Evolutionary conservation across 164 flowering plant species (phyloP), one percentile per base, ranked within the genome.

Genomic region (Santalum album): DNA sequence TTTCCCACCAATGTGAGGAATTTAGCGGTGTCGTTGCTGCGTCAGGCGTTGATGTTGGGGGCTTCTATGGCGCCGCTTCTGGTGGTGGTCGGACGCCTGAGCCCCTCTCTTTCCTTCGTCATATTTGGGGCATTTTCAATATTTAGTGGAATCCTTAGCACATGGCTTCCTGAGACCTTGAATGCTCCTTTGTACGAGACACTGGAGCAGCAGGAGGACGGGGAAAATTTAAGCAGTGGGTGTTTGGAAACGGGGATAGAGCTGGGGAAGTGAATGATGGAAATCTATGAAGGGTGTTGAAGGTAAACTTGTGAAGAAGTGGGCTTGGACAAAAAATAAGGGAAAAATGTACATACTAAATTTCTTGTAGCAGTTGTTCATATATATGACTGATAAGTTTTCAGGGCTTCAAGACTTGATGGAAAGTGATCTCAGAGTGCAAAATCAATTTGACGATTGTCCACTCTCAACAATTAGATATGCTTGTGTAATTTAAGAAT

Each of bases 1-100:
- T 84, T 84, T 53, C 87, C 87, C 0, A 84, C 83, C 1, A 79
- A 74, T 43, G 78, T 78, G 46, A 72, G 91, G 44, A 81, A 82
- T 65, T 68, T 75, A 17, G 76, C 82, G 0, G 78, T 79, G 29
- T 77, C 85, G 0, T 20, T 78, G 65, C 26, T 81, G 58, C 70
- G 80, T 0, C 87, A 79, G 53, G 73, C 81, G 0, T 43, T 73
- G 62, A 76, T 81, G 81, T 27, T 76, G 39, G 90, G 90, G 10
- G 90, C 80, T 23, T 72, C 84, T 0, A 17, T 79, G 1, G 63
- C 84, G 0, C 90, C 90, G 0, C 32, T 74, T 49, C 24, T 79
- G 39, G 86, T 83, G 0, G 84, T 62, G 6, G 46, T 72, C 15
- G 84, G 84, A 1, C 69, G 79, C 0, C 2, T 73, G 29, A 76